Evolutionary conservation across 164 flowering plant genomes (phyloP), one percentile per base, ranked within the genome.

Genomic region (Akebia trifoliata): DNA sequence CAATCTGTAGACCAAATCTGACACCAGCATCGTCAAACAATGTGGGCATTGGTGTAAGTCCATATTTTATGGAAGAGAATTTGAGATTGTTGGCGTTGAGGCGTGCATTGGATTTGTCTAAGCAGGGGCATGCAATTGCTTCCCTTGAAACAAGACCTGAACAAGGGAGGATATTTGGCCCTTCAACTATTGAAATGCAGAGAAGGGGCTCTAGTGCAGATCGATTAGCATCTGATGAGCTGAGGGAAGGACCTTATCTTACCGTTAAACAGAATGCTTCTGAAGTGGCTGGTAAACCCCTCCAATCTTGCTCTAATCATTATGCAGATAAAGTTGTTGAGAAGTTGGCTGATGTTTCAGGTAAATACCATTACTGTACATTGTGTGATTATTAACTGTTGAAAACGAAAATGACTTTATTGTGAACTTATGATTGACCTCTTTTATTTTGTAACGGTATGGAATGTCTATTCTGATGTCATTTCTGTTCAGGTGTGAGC

Each of bases 31-130:
- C 64, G 17, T 25, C 63, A 18, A 62, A 60, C 32, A 63, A 70
- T 43, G 69, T 69, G 24, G 18, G 57, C 17, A 43, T n/a, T 54
- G 63, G 59, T 69, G 51, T 35, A 54, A 61, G 47, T 32, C 64
- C 62, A 43, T 52, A 52, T 64, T 32, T 69, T 44, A 57, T 58
- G 38, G 72, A 76, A 64, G 81, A 77, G 62, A 71, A 67, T 64
- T 56, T 67, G 60, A 73, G 72, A 61, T 36, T 77, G 44, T 78
- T 63, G 58, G 66, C 79, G 8, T 55, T 68, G 62, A 70, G 67
- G 72, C 68, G 69, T 56, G 43, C 73, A 28, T 28, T 68, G 47
- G 78, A 67, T 42, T 62, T 66, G 57, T 69, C 77, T 14, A 75
- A 75, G 69, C 76, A 51, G 60, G 72, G 52, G 9, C 63, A 59